A percentile compares a stretch with the other conserved stretches of the same genome.
These are phyloP conservation scores for Bremia lactucae DNA, from an alignment of 352 stramenopile genomes.

Conservation along the genomic window DNA sequence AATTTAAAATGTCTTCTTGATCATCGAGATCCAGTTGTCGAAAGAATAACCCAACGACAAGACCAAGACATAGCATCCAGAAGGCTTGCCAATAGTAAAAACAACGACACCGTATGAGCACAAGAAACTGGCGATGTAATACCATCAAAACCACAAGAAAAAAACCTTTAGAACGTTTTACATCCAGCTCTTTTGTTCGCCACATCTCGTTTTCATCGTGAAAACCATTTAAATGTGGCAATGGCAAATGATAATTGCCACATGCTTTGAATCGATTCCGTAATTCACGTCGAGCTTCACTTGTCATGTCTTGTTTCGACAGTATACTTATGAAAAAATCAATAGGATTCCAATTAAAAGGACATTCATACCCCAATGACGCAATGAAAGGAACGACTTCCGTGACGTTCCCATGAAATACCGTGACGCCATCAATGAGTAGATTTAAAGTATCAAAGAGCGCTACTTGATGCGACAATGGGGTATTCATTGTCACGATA, in stretches of 20 bases:
- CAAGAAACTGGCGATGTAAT: slow-evolving; percentile 30
- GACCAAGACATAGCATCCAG: slow-evolving; percentile 28
- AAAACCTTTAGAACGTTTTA: too few species aligned
- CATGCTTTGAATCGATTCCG: slow-evolving; percentile 25
- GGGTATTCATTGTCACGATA: slow-evolving; percentile 82
- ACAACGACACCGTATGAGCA: slow-evolving; percentile 24
- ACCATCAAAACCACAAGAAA: too few species aligned
- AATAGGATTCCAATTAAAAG: slow-evolving; percentile 43
- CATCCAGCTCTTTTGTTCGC: too few species aligned
- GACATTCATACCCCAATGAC: slow-evolving; percentile 38
- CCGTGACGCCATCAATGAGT: slow-evolving; percentile 31
- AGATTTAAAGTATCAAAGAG: slow-evolving; percentile 56
- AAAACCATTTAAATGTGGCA: too few species aligned
- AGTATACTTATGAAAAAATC: slow-evolving; percentile 62
- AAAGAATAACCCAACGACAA: slow-evolving; percentile 38
- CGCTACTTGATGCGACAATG: slow-evolving; percentile 51
- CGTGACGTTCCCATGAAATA: slow-evolving; percentile 45
- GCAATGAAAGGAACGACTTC: slow-evolving; percentile 50
- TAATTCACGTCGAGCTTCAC: slow-evolving; percentile 18
- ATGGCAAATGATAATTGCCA: too few species aligned
- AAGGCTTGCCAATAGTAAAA: slow-evolving; percentile 29
- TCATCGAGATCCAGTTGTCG: slow-evolving; percentile 26
- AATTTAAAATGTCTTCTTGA: slow-evolving; percentile 36
- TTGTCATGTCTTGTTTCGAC: slow-evolving; percentile 3
- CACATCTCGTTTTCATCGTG: too few species aligned